Conservation (phyloP, 139 green algal species). For the Spirogloea muscicola region DNA sequence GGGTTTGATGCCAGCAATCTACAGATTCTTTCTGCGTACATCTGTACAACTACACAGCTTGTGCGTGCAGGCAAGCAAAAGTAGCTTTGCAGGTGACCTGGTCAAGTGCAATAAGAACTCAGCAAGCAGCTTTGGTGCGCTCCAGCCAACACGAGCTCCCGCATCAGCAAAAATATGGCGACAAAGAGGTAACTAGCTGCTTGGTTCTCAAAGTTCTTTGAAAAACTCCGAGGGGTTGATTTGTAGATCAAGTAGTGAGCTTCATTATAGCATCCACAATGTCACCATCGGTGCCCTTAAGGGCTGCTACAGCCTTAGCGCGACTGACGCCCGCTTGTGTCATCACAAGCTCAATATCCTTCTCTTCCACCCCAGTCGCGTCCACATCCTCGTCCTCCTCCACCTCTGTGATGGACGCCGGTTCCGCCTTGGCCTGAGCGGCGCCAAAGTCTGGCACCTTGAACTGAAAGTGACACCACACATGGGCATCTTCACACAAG, state of each 20-base stretch:
- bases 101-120: too few species aligned
- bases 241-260: slow-evolving; percentile 71
- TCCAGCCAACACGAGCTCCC: too few species aligned
- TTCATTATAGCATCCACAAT: slow-evolving; percentile 98
- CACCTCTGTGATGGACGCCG: slow-evolving; percentile 63
- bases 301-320: slow-evolving; percentile 84
- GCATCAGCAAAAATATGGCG: too few species aligned
- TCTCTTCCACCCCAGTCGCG: slow-evolving; percentile 88
- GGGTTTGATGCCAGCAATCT: too few species aligned
- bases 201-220: too few species aligned
- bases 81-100: too few species aligned
- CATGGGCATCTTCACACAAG: not conserved
- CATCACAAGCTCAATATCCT: slow-evolving; percentile 99
- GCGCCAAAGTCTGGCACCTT: slow-evolving; percentile 39
- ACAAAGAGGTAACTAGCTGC: too few species aligned
- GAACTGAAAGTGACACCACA: slow-evolving; percentile 65
- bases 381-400: slow-evolving; percentile 78
- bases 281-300: slow-evolving; percentile 86
- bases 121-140: too few species aligned
- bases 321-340: slow-evolving; percentile 85
- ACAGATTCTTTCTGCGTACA: too few species aligned
- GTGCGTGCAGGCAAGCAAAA: too few species aligned
- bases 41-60: too few species aligned
- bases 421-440: not conserved
- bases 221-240: too few species aligned